Conservation (phyloP, 2,329 filamentous ascomycete genomes). For the Beauveria asiatica region DNA sequence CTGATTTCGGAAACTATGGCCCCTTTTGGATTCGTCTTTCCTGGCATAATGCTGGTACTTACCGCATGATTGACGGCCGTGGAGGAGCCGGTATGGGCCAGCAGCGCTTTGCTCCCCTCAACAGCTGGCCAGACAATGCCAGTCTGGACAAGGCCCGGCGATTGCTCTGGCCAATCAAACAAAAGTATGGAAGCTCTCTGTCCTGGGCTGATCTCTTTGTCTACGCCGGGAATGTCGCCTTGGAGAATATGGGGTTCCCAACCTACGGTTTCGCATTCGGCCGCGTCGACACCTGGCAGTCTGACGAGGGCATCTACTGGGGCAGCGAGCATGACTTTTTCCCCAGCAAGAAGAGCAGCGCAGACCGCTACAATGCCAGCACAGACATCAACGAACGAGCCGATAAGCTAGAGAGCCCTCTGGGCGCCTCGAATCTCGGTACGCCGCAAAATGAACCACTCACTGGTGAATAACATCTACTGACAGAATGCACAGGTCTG, state of each 20-base stretch:
- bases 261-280: constrained; percentile 67
- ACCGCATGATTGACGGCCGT: constrained; percentile 62
- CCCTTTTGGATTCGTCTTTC: constrained; percentile 73
- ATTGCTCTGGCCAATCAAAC: constrained; percentile 73
- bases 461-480: not conserved
- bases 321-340: constrained; percentile 48
- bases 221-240: constrained; percentile 67
- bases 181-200: constrained; percentile 76
- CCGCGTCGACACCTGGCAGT: constrained; percentile 64
- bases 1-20: constrained; percentile 74
- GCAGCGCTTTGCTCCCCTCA: constrained; percentile 72
- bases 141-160: constrained; percentile 73
- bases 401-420: constrained; percentile 48
- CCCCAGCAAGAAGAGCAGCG: constrained; percentile 60
- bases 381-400: constrained; percentile 29
- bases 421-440: constrained; percentile 54
- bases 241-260: constrained; percentile 69
- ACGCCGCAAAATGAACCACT: not conserved
- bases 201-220: constrained; percentile 70
- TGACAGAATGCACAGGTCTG: constrained; percentile 38
- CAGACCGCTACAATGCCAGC: constrained; percentile 53
- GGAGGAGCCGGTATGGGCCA: constrained; percentile 67
- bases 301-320: constrained; percentile 72
- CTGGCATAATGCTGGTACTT: constrained; percentile 74
- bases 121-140: constrained; percentile 74